A percentile compares a stretch with the other conserved stretches of the same genome.
Evolutionary conservation across 2,329 filamentous ascomycete species (phyloP).

Genomic region (Diaporthe sp.): DNA sequence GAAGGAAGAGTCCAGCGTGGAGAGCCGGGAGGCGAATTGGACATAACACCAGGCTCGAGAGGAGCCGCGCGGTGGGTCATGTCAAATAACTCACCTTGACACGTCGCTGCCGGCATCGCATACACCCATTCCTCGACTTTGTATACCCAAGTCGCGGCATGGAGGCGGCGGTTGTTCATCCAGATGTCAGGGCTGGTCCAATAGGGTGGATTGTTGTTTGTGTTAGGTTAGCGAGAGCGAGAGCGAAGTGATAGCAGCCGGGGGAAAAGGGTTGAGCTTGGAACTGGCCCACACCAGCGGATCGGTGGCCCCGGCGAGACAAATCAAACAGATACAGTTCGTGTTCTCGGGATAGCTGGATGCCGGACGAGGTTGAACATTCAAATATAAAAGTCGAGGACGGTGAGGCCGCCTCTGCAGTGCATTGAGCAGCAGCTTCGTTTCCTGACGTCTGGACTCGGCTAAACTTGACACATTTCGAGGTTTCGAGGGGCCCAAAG

Average conservation of each 20-base stretch:
- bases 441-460: slow-evolving; percentile 28
- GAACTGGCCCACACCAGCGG: slow-evolving; percentile 21
- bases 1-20: not conserved
- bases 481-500: slow-evolving; percentile 23
- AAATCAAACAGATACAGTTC: slow-evolving; percentile 20
- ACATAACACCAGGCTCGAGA: not conserved
- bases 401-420: slow-evolving; percentile 13
- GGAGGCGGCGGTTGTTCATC: slow-evolving; percentile 24
- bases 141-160: slow-evolving; percentile 43
- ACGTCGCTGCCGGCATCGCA: slow-evolving; percentile 41
- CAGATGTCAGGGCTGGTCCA: slow-evolving; percentile 5
- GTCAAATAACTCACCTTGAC: slow-evolving; percentile 40
- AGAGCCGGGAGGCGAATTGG: not conserved
- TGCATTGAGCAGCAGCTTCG: slow-evolving; percentile 20
- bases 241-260: slow-evolving; percentile 26
- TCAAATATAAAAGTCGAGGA: slow-evolving; percentile 28
- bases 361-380: slow-evolving; percentile 32
- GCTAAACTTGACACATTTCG: slow-evolving; percentile 34
- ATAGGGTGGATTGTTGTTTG: not conserved
- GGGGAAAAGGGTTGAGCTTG: not conserved
- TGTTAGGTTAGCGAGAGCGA: slow-evolving; percentile 36
- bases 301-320: slow-evolving; percentile 18
- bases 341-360: slow-evolving; percentile 1
- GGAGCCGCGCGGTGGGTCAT: not conserved
- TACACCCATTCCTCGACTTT: slow-evolving; percentile 42